Evolutionary conservation across 2,329 filamentous ascomycete genomes (phyloP).

Genomic region (Exophiala aquamarina): DNA sequence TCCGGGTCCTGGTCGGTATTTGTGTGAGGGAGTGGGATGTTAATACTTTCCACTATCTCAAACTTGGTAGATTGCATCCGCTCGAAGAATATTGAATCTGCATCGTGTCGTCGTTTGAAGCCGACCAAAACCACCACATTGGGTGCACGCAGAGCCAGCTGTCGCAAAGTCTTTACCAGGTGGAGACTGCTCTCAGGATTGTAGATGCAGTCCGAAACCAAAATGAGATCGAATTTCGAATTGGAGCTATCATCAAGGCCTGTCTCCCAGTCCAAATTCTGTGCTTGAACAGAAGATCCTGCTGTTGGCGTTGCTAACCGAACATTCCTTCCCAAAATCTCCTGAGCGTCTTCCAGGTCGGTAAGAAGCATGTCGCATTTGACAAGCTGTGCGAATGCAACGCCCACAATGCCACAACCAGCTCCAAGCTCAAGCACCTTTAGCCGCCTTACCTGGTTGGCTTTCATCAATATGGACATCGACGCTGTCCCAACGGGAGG

Average conservation of each 20-base stretch:
- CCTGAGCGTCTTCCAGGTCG: constrained; percentile 64
- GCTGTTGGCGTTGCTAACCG: constrained; percentile 42
- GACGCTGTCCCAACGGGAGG: constrained; percentile 26
- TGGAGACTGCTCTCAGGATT: constrained; percentile 66
- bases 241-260: constrained; percentile 41
- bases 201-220: constrained; percentile 73
- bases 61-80: constrained; percentile 51
- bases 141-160: constrained; percentile 50
- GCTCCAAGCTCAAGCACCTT: constrained; percentile 65
- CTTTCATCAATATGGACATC: constrained; percentile 36
- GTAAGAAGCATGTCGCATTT: constrained; percentile 60
- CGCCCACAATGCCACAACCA: constrained; percentile 68
- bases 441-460: constrained; percentile 35
- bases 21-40: constrained; percentile 37
- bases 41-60: constrained; percentile 31
- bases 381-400: constrained; percentile 57
- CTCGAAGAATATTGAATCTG: constrained; percentile 66
- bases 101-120: constrained; percentile 67
- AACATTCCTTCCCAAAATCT: constrained; percentile 61
- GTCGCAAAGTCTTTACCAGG: constrained; percentile 58
- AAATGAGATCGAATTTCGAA: constrained; percentile 55
- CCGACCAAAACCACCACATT: constrained; percentile 57
- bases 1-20: constrained; percentile 34
- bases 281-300: constrained; percentile 46
- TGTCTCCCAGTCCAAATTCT: constrained; percentile 62